Evolutionary conservation across 768 basidiomycete species (phyloP), one percentile per base, ranked within the genome.

Genomic region (Agrocybe pediades): DNA sequence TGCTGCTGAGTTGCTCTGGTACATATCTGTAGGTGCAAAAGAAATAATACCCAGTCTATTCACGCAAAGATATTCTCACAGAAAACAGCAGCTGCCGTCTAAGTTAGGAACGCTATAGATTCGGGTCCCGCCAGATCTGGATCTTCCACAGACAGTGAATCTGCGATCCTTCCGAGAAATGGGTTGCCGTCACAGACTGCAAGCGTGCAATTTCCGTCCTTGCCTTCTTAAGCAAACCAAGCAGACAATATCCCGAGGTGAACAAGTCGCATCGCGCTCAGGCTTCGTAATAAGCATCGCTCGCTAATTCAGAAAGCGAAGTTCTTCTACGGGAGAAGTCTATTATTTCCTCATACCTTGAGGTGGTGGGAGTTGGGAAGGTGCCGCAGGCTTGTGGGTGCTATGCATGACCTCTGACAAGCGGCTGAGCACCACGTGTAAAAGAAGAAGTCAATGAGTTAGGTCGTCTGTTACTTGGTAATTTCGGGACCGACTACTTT

Each of bases 401-500:
- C 50, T 42, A 41, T 27, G 48, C 48, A 53, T 46, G 46, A 46
- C 24, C 49, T 52, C 33, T 61, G 58, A 58, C 61, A 57, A 57
- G 54, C 55, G 57, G 62, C 55, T 53, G 45, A 56, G 53, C 19
- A 52, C 57, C 67, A 70, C 69, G 67, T 68, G 68, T 65, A 51
- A 56, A 54, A 59, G 55, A 62, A 56, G 55, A 56, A 21, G 52
- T 45, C 51, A 29, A 53, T 48, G 54, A 54, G 54, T 45, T 49
- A 52, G 55, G n/a, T 55, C 53, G 60, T 58, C 64, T 58, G 60
- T 64, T 60, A 62, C 59, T 56, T 49, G 59, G 67, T 68, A 67
- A 67, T 65, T 62, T 69, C 70, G 68, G 70, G 60, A 65, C 70
- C 70, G 70, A 65, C 61, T 60, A 52, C 46, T 51, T 53, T 62